Percentiles rank a stretch among this genome's conserved stretches.
Evolutionary conservation across 805 yeast species (phyloP).

Genomic region (Metschnikowia anglica): DNA sequence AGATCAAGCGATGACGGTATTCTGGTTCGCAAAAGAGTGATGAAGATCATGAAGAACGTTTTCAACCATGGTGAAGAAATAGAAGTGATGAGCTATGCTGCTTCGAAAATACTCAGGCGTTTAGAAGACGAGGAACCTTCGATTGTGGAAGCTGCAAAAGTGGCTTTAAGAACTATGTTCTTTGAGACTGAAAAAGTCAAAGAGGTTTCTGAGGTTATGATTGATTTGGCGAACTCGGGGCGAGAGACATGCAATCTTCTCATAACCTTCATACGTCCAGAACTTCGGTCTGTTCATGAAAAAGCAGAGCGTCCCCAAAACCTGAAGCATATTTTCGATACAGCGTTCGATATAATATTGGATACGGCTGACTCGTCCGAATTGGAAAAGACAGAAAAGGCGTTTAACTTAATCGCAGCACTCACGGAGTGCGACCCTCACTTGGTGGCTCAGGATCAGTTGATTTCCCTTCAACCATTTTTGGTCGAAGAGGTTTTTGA

Average conservation of each 20-base stretch:
- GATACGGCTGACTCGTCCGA: slow-evolving; percentile 5
- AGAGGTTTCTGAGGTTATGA: slow-evolving; percentile 32
- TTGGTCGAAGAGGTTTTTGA: slow-evolving; percentile 48
- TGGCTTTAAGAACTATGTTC: slow-evolving; percentile 30
- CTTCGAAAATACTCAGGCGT: slow-evolving; percentile 52
- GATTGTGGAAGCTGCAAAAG: slow-evolving; percentile 40
- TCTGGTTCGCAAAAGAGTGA: slow-evolving; percentile 61
- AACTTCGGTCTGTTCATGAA: not conserved
- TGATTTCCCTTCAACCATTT: slow-evolving; percentile 63
- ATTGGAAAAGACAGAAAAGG: not conserved
- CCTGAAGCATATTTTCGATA: slow-evolving; percentile 4
- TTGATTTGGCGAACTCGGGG: slow-evolving; percentile 30
- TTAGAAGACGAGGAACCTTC: slow-evolving; percentile 71
- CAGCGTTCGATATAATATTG: slow-evolving; percentile 6
- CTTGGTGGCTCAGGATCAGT: slow-evolving; percentile 64
- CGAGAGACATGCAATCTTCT: not conserved
- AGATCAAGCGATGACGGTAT: slow-evolving; percentile 59
- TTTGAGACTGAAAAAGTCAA: slow-evolving; percentile 14
- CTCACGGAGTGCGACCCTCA: slow-evolving; percentile 53
- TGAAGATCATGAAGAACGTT: slow-evolving; percentile 50
- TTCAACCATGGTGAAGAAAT: slow-evolving; percentile 36
- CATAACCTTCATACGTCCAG: slow-evolving; percentile 5
- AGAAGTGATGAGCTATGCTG: slow-evolving; percentile 39
- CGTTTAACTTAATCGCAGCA: slow-evolving; percentile 52
- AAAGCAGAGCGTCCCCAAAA: not conserved